Evolutionary conservation across 306 rosid genomes (phyloP), one percentile per base, ranked within the genome.

Genomic region (Trichosanthes cucumerina): DNA sequence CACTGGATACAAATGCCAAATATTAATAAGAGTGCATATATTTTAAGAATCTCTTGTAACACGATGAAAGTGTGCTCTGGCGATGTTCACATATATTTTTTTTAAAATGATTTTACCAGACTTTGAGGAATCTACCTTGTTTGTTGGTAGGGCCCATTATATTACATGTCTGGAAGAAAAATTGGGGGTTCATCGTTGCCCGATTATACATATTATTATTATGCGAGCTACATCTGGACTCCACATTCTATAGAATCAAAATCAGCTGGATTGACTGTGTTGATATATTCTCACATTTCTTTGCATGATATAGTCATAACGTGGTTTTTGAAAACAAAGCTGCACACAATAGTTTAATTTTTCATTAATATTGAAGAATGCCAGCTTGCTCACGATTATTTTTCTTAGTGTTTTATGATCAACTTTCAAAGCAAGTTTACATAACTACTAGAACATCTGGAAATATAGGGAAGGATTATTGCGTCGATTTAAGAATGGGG

Each of bases 151-250:
- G 54, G 76, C 5, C 76, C 19, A n/a, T 0, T 21, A 14, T 70
- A 49, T 49, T 49, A 49, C 2, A 19, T 70, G 58, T 71, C 77
- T 71, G 58, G 79, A 23, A 71, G 9, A 71, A 5, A 3, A 71
- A 71, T 21, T 47, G 23, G 24, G 24, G 41, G 85, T 86, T 49
- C 86, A 86, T 78, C 84, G 80, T 84, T 89, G 86, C 88, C 84
- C 89, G 80, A 38, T 83, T 79, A 81, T 82, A 47, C 72, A 38
- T 18, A 33, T 58, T 65, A 21, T 88, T 82, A 60, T 86, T 84
- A 82, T 52, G 71, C 65, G 89, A 83, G 86, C 91, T 86, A 86
- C 91, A 84, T 84, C 88, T 83, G 86, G 83, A 81, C 78, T 60
- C 72, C 53, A 82, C 83, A 84, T 86, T 4, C 11, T 28, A 31